Evolutionary conservation across 2,329 filamentous ascomycete genomes (phyloP), one percentile per base, ranked within the genome.

Genomic region (Pochonia chlamydosporia): DNA sequence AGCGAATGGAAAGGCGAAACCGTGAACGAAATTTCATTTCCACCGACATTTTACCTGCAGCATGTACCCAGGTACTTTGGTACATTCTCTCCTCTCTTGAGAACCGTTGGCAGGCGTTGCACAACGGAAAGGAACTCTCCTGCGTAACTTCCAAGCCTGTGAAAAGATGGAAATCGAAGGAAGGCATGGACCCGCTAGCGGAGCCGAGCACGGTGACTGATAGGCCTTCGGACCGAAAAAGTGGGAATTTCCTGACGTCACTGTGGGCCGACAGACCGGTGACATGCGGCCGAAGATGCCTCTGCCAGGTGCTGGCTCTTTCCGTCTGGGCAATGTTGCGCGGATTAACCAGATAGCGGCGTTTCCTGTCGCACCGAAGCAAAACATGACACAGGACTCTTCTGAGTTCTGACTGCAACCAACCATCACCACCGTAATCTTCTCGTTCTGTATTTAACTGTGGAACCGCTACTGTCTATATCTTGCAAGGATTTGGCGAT

Each of bases 201-300:
- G 60, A 55, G 52, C 56, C 59, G 58, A 41, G 35, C 40, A 44
- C 52, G 46, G 53, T 51, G 60, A 52, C 51, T 59, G 56, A 63
- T 63, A 63, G 59, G 55, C 33, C 44, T 53, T 53, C 54, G 51
- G 48, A 46, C 56, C 53, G 54, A 43, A 30, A 44, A 45, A 51
- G 36, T 39, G 51, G 51, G 43, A 16, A 36, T 23, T 20, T 0
- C 9, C 52, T 64, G 60, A 65, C 62, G 63, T 65, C 63, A 65
- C 43, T 26, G 48, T 54, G 51, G 57, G 33, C 45, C 49, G 43
- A 26, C 47, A 26, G 45, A 49, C 49, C 45, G n/a, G 47, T 40
- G 47, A 31, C n/a, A 23, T 33, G 39, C 33, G 16, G 23, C 11
- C 25, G 45, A 13, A 11, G 14, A 20, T 30, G 44, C 23, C 39